Evolutionary conservation across 192 early-diverging fungal species (phyloP), one percentile per base, ranked within the genome.

Genomic region (Haplosporangium gracile): DNA sequence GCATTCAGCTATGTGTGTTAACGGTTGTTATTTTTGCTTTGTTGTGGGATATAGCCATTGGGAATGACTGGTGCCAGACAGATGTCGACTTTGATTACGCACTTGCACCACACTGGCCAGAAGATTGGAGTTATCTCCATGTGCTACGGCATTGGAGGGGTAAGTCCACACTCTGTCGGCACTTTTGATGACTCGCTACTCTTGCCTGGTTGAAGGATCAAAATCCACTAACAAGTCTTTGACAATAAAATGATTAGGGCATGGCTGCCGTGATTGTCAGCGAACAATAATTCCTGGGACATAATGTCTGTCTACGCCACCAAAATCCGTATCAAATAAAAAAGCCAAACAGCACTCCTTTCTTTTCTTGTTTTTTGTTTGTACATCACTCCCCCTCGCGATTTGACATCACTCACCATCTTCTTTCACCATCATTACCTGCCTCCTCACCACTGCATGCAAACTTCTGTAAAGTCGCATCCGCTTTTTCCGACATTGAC

Each of bases 51-150:
- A 40, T 77, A 85, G 83, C 98, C 98, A 42, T 39, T 85, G 43
- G 95, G 96, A 40, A 93, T 92, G 88, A 98, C 97, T 43, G 97
- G 98, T 75, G 97, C 98, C 0, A 94, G 98, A 77, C 98, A 98
- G 88, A 94, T 98, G 83, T 94, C 97, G 7, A 99, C 98, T 5
- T 91, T 99, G 70, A 89, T 99, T 36, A 93, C 97, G 51, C 96
- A 98, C 88, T 92, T 99, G 79, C 94, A 96, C 85, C 92, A 96
- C 60, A 92, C 93, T 39, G 90, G 94, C 88, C 94, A 97, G 90
- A 92, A 93, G 73, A 92, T 96, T 83, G 97, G 98, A 63, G 95
- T 96, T 57, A 92, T 96, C 43, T 95, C 95, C 75, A 97, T 98
- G 96, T 97, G 96, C 90, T 95, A 98, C 78, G 98, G 97, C 71